A percentile compares a stretch with the other conserved stretches of the same genome.
Evolutionary conservation across 139 green algal genomes (phyloP).

Genomic region (Haematococcus sp.): DNA sequence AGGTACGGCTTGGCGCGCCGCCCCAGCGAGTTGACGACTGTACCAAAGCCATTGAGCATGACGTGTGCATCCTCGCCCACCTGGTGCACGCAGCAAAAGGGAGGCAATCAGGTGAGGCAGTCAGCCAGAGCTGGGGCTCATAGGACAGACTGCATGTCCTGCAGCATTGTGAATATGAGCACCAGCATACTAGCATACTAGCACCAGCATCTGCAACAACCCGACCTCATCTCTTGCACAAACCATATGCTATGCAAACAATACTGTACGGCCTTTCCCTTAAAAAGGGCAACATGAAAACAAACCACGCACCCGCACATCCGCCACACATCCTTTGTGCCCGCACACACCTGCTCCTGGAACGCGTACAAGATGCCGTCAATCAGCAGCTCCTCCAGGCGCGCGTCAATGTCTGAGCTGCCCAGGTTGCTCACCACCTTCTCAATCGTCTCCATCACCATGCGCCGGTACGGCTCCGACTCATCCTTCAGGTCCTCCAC

Average conservation of each 20-base stretch:
- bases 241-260: no score
- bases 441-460: conserved; percentile 20
- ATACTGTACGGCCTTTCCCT: no score
- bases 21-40: conserved; percentile 90
- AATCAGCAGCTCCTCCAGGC: conserved; percentile 96
- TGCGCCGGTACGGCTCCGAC: conserved; percentile 93
- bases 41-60: conserved; percentile 98
- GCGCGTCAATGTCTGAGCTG: conserved; percentile 88
- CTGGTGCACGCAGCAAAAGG: conserved; percentile 29
- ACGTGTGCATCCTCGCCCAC: conserved; percentile 79
- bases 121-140: not conserved
- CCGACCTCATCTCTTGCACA: no score
- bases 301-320: no score
- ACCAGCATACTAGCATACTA: no score
- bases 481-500: conserved; percentile 99
- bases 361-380: conserved; percentile 99
- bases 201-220: no score
- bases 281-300: no score
- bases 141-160: not conserved
- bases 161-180: no score
- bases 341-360: conserved; percentile 97
- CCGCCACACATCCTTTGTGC: no score
- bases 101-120: not conserved
- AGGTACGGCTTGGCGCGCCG: conserved; percentile 94
- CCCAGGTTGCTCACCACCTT: conserved; percentile 83